Conservation (phyloP, 1,284 basidiomycete species). For the Microbotryum silenes-acaulis region DNA sequence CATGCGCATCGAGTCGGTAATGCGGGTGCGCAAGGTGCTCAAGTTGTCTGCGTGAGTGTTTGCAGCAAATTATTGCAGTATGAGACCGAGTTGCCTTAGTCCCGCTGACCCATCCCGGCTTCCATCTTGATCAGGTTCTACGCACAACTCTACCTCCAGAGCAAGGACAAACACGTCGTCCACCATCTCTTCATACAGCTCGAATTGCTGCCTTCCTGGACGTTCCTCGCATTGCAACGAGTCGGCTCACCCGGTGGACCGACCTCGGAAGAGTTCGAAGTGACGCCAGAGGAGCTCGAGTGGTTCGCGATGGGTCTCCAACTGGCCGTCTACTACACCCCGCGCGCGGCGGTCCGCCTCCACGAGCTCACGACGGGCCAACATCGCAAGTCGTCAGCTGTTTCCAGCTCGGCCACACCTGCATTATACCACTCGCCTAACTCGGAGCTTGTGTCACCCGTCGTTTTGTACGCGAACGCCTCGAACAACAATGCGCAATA, state of each 20-base stretch:
- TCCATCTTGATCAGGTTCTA: slow-evolving; percentile 15
- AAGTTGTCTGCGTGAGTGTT: slow-evolving; percentile 21
- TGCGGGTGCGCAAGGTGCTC: slow-evolving; percentile 25
- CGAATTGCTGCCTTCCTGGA: slow-evolving; percentile 17
- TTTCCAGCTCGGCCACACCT: too few species aligned
- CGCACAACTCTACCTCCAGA: slow-evolving; percentile 19
- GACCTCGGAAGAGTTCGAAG: slow-evolving; percentile 17
- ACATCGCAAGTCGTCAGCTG: not conserved
- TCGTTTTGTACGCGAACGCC: too few species aligned
- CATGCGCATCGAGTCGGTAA: slow-evolving; percentile 8
- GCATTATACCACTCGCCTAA: too few species aligned
- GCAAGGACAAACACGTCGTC: slow-evolving; percentile 26
- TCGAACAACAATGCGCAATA: too few species aligned
- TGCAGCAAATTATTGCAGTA: not conserved
- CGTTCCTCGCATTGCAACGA: slow-evolving; percentile 4
- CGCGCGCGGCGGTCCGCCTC: slow-evolving; percentile 5
- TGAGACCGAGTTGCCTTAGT: too few species aligned
- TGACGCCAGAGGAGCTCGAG: slow-evolving; percentile 18
- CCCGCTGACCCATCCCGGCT: not conserved
- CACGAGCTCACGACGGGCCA: not conserved
- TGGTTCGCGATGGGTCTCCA: slow-evolving; percentile 27
- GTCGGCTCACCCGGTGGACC: slow-evolving; percentile 20
- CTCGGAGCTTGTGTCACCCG: too few species aligned
- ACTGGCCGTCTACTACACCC: slow-evolving; percentile 19
- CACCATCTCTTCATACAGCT: slow-evolving; percentile 21